A percentile compares a stretch with the other conserved stretches of the same genome.
Conservation (phyloP, 352 stramenopile genomes). For the Globisporangium middletonii region DNA sequence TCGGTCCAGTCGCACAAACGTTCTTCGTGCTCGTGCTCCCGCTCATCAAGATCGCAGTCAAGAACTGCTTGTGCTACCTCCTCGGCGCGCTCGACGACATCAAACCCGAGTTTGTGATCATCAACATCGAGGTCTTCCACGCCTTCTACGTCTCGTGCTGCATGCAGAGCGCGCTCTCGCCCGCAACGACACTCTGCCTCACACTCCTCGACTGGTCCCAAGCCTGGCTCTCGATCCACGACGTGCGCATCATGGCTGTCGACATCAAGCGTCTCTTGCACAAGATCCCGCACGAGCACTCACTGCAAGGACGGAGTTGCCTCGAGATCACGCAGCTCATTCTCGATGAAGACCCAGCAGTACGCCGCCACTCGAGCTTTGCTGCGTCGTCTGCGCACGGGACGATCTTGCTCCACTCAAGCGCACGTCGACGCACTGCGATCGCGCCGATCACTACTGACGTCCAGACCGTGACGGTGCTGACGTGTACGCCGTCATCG, state of each 20-base stretch:
- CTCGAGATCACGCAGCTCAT: too few species aligned
- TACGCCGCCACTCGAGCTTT: too few species aligned
- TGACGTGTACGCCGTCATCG: too few species aligned
- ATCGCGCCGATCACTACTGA: too few species aligned
- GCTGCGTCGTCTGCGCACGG: too few species aligned
- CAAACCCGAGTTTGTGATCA: conserved; percentile 39
- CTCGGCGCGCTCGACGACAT: conserved; percentile 11
- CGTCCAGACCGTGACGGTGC: too few species aligned
- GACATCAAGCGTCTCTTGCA: too few species aligned
- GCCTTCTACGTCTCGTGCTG: conserved; percentile 32
- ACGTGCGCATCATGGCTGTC: not conserved
- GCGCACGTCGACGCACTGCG: too few species aligned
- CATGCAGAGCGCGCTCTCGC: conserved; percentile 27
- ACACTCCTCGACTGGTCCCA: conserved; percentile 23
- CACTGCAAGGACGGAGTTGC: not conserved
- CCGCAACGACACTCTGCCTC: conserved; percentile 17
- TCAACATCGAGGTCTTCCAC: conserved; percentile 50
- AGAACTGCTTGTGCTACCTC: conserved; percentile 1
- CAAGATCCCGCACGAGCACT: not conserved
- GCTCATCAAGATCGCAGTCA: conserved; percentile 18
- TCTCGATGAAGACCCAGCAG: too few species aligned
- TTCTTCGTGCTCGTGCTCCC: conserved; percentile 21
- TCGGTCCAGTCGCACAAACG: conserved; percentile 5
- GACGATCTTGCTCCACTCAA: too few species aligned
- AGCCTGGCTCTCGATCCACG: not conserved